phyloP scores from a whole-genome alignment of 1,284 basidiomycete genomes.

The Hymenochaete sp. region DNA sequence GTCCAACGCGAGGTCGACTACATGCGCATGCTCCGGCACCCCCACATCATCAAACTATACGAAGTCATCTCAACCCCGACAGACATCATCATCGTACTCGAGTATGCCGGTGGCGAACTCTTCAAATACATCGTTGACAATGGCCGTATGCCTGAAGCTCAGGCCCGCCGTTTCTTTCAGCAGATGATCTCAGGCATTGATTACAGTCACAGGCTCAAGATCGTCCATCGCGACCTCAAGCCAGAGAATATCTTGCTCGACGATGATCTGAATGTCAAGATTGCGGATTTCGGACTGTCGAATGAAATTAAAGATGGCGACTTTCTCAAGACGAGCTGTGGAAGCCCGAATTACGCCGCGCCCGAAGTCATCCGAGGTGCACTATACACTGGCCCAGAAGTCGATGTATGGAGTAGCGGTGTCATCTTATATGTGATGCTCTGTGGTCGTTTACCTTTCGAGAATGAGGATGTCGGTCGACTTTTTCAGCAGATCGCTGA shows the following conservation, averaged over 20 bases:
- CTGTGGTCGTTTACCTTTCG: constrained; percentile 86
- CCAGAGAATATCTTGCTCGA: constrained; percentile 84
- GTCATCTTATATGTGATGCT: constrained; percentile 96
- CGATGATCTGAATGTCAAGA: constrained; percentile 82
- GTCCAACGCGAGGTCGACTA: constrained; percentile 96
- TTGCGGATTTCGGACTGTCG: constrained; percentile 90
- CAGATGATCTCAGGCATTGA: constrained; percentile 95
- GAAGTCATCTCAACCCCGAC: constrained; percentile 90
- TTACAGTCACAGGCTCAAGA: constrained; percentile 89
- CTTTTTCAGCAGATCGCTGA: constrained; percentile 94
- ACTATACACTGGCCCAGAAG: constrained; percentile 90
- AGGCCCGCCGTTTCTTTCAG: constrained; percentile 88
- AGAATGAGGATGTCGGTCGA: constrained; percentile 88
- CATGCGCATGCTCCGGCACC: constrained; percentile 83
- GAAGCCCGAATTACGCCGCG: constrained; percentile 93
- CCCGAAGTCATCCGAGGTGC: constrained; percentile 92
- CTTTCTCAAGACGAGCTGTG: constrained; percentile 91
- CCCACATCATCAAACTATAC: constrained; percentile 97
- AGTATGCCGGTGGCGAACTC: constrained; percentile 86
- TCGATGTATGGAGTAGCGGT: constrained; percentile 96
- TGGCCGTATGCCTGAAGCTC: constrained; percentile 79
- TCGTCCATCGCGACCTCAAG: constrained; percentile 93
- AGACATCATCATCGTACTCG: constrained; percentile 94
- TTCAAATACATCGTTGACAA: constrained; percentile 93
- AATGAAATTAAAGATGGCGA: constrained; percentile 94